phyloP scores from a whole-genome alignment of 768 basidiomycete species.

The Suillus weaverae region DNA sequence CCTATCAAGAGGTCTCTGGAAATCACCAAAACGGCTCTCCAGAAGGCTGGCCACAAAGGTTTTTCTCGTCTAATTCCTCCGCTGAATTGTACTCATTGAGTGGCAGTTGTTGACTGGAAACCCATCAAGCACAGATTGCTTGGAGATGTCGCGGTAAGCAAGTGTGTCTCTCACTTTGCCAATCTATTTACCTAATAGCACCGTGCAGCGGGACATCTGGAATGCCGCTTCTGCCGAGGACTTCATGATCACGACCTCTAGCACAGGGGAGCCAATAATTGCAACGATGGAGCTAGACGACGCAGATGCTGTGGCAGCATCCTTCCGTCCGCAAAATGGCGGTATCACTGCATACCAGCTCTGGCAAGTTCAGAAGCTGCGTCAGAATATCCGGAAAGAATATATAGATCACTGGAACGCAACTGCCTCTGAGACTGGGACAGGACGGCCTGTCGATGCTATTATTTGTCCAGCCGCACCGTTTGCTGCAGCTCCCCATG shows the following conservation, averaged over 20 bases:
- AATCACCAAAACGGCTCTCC: conserved; percentile 53
- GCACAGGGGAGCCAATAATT: conserved; percentile 56
- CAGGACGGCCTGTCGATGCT: conserved; percentile 74
- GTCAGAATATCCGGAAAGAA: conserved; percentile 47
- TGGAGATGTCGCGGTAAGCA: conserved; percentile 39
- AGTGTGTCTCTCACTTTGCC: conserved; percentile 10
- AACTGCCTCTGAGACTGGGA: conserved; percentile 52
- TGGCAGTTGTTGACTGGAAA: conserved; percentile 68
- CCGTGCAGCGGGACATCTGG: conserved; percentile 41
- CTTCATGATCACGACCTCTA: conserved; percentile 35
- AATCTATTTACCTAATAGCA: background rate
- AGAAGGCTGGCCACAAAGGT: conserved; percentile 68
- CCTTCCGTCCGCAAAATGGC: conserved; percentile 29
- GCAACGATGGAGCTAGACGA: conserved; percentile 43
- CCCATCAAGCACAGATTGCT: conserved; percentile 55
- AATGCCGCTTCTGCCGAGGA: conserved; percentile 51
- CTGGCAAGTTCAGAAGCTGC: conserved; percentile 65
- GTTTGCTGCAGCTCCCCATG: conserved; percentile 64
- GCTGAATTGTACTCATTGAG: background rate
- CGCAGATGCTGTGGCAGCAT: conserved; percentile 18
- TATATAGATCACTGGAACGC: conserved; percentile 66
- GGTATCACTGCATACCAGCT: conserved; percentile 55
- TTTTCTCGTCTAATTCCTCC: conserved; percentile 8
- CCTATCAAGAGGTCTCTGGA: conserved; percentile 63
- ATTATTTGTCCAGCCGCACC: conserved; percentile 67